phyloP scores from a whole-genome alignment of 2,329 filamentous ascomycete species.

The Nigrograna mackinnonii region DNA sequence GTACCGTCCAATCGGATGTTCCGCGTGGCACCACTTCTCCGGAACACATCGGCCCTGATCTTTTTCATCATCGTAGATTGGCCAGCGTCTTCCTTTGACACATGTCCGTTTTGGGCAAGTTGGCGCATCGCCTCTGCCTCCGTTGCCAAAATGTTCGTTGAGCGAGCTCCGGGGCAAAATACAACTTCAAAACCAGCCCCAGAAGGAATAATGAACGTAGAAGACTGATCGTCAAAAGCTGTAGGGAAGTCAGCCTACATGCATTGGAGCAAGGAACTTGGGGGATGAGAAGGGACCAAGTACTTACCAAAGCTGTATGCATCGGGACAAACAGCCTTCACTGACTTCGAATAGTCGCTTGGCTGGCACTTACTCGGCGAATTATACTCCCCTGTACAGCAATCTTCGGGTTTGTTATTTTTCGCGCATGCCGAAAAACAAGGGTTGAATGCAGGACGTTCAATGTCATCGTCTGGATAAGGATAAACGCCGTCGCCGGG shows the following conservation, averaged over 20 bases:
- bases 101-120: slow-evolving; percentile 32
- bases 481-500: slow-evolving; percentile 78
- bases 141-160: slow-evolving; percentile 51
- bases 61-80: slow-evolving; percentile 24
- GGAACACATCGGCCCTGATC: slow-evolving; percentile 17
- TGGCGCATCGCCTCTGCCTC: slow-evolving; percentile 38
- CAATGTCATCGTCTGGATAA: slow-evolving; percentile 75
- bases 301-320: slow-evolving; percentile 78
- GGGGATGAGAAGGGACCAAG: too few species aligned
- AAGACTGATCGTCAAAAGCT: slow-evolving; percentile 62
- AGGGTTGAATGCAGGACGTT: slow-evolving; percentile 73
- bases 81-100: slow-evolving; percentile 19
- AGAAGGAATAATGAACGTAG: slow-evolving; percentile 60
- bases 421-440: slow-evolving; percentile 78
- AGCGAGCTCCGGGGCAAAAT: slow-evolving; percentile 69
- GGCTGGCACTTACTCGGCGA: slow-evolving; percentile 66
- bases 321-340: slow-evolving; percentile 79
- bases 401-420: slow-evolving; percentile 68
- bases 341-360: slow-evolving; percentile 68
- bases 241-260: too few species aligned
- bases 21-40: slow-evolving; percentile 18
- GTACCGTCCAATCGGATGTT: slow-evolving; percentile 13
- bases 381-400: slow-evolving; percentile 73
- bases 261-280: neutral
- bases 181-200: slow-evolving; percentile 79